Conservation (phyloP, 352 stramenopile species). For the Phytophthora quininea region DNA sequence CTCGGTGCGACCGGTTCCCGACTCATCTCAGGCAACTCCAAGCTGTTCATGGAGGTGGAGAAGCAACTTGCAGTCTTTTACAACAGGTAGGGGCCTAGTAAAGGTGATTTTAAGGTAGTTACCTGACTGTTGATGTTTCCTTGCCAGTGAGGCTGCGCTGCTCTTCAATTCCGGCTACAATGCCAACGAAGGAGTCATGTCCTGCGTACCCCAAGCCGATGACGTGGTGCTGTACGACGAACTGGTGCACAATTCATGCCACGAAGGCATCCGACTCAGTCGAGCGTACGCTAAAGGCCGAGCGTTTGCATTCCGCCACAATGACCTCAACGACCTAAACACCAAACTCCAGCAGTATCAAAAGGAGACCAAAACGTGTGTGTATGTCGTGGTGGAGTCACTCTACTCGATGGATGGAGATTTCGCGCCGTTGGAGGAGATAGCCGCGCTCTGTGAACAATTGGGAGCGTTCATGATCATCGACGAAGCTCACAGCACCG, state of each 20-base stretch:
- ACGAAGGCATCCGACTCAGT: constrained; percentile 93
- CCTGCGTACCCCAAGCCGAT: constrained; percentile 86
- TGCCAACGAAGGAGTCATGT: constrained; percentile 95
- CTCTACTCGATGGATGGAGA: constrained; percentile 99
- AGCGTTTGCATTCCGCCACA: constrained; percentile 78
- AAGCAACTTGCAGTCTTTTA: constrained; percentile 85
- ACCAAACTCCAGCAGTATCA: constrained; percentile 56
- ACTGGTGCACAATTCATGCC: constrained; percentile 96
- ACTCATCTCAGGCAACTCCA: constrained; percentile 94
- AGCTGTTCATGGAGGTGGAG: constrained; percentile 91
- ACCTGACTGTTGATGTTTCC: constrained; percentile 12
- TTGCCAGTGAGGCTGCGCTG: constrained; percentile 82
- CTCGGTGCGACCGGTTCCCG: constrained; percentile 89
- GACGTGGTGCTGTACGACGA: constrained; percentile 97
- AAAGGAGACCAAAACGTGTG: constrained; percentile 38
- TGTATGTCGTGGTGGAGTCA: constrained; percentile 97
- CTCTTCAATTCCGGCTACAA: constrained; percentile 98
- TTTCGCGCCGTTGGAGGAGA: constrained; percentile 88
- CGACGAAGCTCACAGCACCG: constrained; percentile 96
- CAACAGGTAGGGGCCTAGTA: constrained; percentile 45
- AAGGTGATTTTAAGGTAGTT: constrained; percentile 4
- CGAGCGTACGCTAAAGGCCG: constrained; percentile 57
- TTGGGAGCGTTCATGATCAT: constrained; percentile 93
- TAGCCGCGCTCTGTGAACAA: constrained; percentile 81
- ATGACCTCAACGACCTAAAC: constrained; percentile 82